Evolutionary conservation across 371 early-diverging fungal genomes (phyloP).

Genomic region (Choanephora cucurbitarum): DNA sequence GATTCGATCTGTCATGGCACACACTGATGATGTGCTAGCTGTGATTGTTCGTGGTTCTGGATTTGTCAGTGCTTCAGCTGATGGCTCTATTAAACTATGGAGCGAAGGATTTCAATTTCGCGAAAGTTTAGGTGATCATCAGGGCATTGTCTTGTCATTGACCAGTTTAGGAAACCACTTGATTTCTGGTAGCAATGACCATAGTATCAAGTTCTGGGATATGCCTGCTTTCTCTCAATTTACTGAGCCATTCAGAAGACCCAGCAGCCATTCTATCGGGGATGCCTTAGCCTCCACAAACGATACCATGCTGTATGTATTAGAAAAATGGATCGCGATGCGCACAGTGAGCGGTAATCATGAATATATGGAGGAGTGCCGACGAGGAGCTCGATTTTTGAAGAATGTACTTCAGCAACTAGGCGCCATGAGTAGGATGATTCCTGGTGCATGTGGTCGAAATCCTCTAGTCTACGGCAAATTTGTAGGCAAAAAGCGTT

Average conservation of each 20-base stretch:
- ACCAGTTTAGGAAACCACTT: constrained; percentile 55
- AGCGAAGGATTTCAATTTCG: constrained; percentile 64
- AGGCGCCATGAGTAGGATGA: constrained; percentile 71
- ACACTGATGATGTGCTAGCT: constrained; percentile 70
- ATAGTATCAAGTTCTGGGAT: constrained; percentile 63
- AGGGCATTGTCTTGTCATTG: constrained; percentile 68
- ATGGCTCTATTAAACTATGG: constrained; percentile 76
- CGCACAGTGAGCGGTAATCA: constrained; percentile 71
- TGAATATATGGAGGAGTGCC: constrained; percentile 37
- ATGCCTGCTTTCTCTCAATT: constrained; percentile 22
- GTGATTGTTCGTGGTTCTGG: constrained; percentile 51
- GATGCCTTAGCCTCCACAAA: constrained; percentile 23
- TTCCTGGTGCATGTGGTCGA: constrained; percentile 65
- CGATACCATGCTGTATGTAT: constrained; percentile 64
- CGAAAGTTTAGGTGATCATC: constrained; percentile 64
- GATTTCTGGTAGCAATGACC: constrained; percentile 73
- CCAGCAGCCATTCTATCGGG: constrained; percentile 13
- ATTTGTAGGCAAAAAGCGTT: constrained; percentile 52
- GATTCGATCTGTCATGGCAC: constrained; percentile 69
- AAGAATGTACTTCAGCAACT: constrained; percentile 73
- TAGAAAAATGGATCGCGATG: constrained; percentile 75
- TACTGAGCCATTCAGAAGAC: constrained; percentile 35
- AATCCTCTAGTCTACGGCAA: constrained; percentile 82
- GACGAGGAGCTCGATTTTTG: constrained; percentile 20
- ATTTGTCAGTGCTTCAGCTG: constrained; percentile 74